A percentile compares a stretch with the other conserved stretches of the same genome.
phyloP scores from a whole-genome alignment of 2,329 filamentous ascomycete species.

The Colletotrichum sp. region DNA sequence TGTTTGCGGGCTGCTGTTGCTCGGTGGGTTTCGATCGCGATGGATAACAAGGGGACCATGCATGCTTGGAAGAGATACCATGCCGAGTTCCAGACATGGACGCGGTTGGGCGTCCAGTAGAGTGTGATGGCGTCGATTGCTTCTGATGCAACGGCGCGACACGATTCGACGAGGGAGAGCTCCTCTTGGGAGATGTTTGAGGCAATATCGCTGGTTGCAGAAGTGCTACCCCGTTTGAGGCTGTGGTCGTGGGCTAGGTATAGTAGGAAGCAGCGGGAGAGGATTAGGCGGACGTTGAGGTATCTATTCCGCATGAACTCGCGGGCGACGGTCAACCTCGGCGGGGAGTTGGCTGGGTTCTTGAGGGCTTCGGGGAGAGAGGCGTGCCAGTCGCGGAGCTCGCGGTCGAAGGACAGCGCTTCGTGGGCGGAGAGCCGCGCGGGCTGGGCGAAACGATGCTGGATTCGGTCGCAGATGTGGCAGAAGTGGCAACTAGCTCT shows the following conservation, averaged over 20 bases:
- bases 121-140: slow-evolving; percentile 34
- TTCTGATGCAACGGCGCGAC: slow-evolving; percentile 30
- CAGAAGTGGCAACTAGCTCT: slow-evolving; percentile 32
- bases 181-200: slow-evolving; percentile 21
- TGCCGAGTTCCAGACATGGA: slow-evolving; percentile 35
- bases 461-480: slow-evolving; percentile 32
- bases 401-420: slow-evolving; percentile 29
- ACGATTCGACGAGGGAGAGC: slow-evolving; percentile 25
- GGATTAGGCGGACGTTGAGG: slow-evolving; percentile 30
- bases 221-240: not conserved
- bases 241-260: slow-evolving; percentile 26
- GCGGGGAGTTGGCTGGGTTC: slow-evolving; percentile 26
- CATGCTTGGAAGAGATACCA: slow-evolving; percentile 39
- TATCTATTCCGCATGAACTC: slow-evolving; percentile 35
- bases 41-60: slow-evolving; percentile 32
- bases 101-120: slow-evolving; percentile 35
- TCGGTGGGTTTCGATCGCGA: slow-evolving; percentile 27
- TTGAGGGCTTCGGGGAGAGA: slow-evolving; percentile 25
- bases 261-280: slow-evolving; percentile 27
- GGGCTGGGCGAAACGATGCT: slow-evolving; percentile 33
- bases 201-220: not conserved
- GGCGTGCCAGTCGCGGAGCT: slow-evolving; percentile 31
- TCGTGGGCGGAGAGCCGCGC: slow-evolving; percentile 28
- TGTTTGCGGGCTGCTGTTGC: not conserved
- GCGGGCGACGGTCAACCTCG: slow-evolving; percentile 28